Conservation (phyloP, 192 early-diverging fungal species). For the Lunasporangiospora selenospora region DNA sequence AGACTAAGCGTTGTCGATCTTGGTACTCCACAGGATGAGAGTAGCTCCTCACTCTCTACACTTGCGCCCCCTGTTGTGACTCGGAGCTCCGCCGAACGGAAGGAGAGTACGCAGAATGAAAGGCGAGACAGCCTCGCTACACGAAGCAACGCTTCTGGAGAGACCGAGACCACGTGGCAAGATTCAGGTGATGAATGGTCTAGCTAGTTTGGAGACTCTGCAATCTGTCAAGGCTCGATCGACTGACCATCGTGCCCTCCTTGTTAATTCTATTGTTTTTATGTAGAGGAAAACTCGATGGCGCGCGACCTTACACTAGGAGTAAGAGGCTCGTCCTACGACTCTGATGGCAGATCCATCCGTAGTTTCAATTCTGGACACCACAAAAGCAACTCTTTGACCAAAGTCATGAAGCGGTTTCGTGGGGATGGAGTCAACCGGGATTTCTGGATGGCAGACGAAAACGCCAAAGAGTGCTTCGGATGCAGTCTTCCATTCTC, state of each 20-base stretch:
- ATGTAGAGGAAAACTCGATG: slow-evolving; percentile 21
- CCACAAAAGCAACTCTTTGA: slow-evolving; percentile 56
- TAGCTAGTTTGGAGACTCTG: slow-evolving; percentile 45
- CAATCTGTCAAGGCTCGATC: not conserved
- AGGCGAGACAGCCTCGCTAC: no score
- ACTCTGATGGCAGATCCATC: slow-evolving; percentile 54
- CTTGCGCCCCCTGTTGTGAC: slow-evolving; percentile 39
- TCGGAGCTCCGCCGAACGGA: slow-evolving; percentile 26
- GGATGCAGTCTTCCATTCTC: slow-evolving; percentile 80
- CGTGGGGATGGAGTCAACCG: slow-evolving; percentile 61
- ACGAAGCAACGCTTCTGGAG: no score
- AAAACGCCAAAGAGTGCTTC: slow-evolving; percentile 82
- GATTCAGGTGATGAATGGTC: no score
- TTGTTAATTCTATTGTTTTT: not conserved
- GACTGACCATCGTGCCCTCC: not conserved
- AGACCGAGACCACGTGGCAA: no score
- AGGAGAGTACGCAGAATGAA: no score
- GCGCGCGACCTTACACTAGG: slow-evolving; percentile 28
- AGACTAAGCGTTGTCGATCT: slow-evolving; percentile 42
- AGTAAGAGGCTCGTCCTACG: slow-evolving; percentile 23
- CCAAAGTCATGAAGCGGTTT: slow-evolving; percentile 55
- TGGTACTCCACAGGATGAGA: slow-evolving; percentile 33
- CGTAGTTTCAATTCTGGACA: slow-evolving; percentile 50
- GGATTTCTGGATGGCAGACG: slow-evolving; percentile 88
- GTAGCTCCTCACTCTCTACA: slow-evolving; percentile 21